Conservation (phyloP, 2,329 filamentous ascomycete species). For the Fusarium lateritium region DNA sequence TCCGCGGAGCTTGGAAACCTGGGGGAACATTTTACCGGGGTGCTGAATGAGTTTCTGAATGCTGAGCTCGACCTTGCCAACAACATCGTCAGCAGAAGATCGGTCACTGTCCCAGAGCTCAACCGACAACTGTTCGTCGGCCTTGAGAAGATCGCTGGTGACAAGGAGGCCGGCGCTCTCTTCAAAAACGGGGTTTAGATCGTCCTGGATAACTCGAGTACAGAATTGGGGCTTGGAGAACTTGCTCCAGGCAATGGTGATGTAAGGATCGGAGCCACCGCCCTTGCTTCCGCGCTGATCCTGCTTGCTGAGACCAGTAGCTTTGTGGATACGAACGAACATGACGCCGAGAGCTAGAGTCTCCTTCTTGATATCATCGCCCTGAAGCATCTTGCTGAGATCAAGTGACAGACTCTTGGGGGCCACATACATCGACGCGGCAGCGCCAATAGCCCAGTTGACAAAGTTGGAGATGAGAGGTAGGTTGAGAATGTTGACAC, state of each 20-base stretch:
- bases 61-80: slow-evolving; percentile 93
- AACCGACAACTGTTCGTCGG: slow-evolving; percentile 91
- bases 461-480: slow-evolving; percentile 97
- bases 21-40: slow-evolving; percentile 92
- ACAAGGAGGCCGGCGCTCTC: slow-evolving; percentile 89
- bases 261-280: slow-evolving; percentile 94
- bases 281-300: slow-evolving; percentile 85
- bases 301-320: slow-evolving; percentile 90
- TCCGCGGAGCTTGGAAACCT: slow-evolving; percentile 85
- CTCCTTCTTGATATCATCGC: slow-evolving; percentile 93
- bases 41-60: slow-evolving; percentile 96
- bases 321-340: slow-evolving; percentile 92
- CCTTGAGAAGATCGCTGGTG: slow-evolving; percentile 91
- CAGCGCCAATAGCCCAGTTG: slow-evolving; percentile 92
- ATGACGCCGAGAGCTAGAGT: slow-evolving; percentile 89
- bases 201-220: slow-evolving; percentile 94
- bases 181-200: slow-evolving; percentile 93
- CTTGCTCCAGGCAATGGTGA: slow-evolving; percentile 94
- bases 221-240: slow-evolving; percentile 99
- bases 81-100: slow-evolving; percentile 92
- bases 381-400: slow-evolving; percentile 89
- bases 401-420: slow-evolving; percentile 96
- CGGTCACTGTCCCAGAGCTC: slow-evolving; percentile 98
- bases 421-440: slow-evolving; percentile 91
- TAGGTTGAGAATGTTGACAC: slow-evolving; percentile 91